Conservation (phyloP, 2,329 filamentous ascomycete species). For the Ceratocystis cubensis region DNA sequence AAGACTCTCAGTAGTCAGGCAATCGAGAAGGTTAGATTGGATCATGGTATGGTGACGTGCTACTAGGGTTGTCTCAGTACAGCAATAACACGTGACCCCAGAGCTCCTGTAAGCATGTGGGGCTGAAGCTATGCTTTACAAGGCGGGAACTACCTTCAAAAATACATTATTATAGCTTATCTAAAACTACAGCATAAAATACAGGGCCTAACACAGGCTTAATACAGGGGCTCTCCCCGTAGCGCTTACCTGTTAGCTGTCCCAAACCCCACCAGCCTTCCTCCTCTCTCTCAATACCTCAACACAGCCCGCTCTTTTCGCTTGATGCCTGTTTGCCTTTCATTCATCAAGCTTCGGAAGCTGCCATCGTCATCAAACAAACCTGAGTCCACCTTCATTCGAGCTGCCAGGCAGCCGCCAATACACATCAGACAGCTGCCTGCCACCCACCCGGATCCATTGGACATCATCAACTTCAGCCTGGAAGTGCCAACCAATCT, state of each 20-base stretch:
- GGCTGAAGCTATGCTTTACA: neutral
- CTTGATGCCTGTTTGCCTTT: neutral
- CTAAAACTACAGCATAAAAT: neutral
- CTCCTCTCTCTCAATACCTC: neutral
- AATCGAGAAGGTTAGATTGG: no score
- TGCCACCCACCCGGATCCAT: neutral
- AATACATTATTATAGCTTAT: neutral
- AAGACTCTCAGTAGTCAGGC: conserved; percentile 8
- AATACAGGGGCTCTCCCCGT: conserved; percentile 4
- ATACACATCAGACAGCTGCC: neutral
- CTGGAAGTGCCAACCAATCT: neutral
- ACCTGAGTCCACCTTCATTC: neutral
- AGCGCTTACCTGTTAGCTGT: conserved; percentile 3
- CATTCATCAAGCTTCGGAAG: neutral
- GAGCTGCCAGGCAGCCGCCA: neutral
- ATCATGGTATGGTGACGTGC: no score
- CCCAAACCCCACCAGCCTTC: conserved; percentile 6
- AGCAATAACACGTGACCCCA: no score
- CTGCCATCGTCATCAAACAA: conserved; percentile 6
- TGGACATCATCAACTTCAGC: conserved; percentile 6
- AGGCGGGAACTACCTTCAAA: neutral
- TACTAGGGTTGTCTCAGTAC: no score
- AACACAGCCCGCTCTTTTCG: neutral
- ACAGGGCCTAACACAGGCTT: neutral
- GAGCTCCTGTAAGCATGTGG: neutral